A percentile compares a stretch with the other conserved stretches of the same genome.
Evolutionary conservation across 352 stramenopile genomes (phyloP).

Genomic region (Achlya hypogyna): DNA sequence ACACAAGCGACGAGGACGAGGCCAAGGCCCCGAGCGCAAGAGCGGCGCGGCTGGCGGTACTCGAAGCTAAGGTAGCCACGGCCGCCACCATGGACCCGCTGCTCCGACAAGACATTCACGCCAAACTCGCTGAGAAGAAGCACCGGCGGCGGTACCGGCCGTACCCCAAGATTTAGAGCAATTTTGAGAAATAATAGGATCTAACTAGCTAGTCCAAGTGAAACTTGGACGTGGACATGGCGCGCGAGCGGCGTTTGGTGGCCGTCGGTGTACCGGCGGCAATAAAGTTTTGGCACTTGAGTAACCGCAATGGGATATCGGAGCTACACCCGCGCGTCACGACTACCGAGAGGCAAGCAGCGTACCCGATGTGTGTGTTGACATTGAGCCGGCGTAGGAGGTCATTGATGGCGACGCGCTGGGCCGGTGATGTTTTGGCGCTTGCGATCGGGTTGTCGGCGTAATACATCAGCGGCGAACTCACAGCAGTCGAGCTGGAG

Average conservation of each 20-base stretch:
- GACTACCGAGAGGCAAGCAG: too few relatives aligned
- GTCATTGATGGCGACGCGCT: background rate
- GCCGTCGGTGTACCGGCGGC: background rate
- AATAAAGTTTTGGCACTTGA: conserved; percentile 14
- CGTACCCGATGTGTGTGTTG: conserved; percentile 12
- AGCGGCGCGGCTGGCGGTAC: background rate
- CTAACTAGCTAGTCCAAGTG: background rate
- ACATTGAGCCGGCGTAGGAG: conserved; percentile 17
- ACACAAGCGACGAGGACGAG: background rate
- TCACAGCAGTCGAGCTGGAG: background rate
- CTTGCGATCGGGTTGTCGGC: conserved; percentile 15
- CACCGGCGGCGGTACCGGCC: background rate
- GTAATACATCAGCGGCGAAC: conserved; percentile 12
- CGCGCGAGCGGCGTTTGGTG: background rate
- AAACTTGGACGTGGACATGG: background rate
- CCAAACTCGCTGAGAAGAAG: background rate
- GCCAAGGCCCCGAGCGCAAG: background rate
- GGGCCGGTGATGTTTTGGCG: background rate
- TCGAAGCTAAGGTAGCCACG: background rate
- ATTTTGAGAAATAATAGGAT: conserved; percentile 3
- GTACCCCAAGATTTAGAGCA: background rate
- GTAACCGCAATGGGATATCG: background rate
- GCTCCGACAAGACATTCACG: background rate
- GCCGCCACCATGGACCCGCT: background rate
- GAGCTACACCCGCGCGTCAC: background rate